Base-by-base conservation (phyloP, 208 protist genomes). In the Herpetomonas tarakana region DNA sequence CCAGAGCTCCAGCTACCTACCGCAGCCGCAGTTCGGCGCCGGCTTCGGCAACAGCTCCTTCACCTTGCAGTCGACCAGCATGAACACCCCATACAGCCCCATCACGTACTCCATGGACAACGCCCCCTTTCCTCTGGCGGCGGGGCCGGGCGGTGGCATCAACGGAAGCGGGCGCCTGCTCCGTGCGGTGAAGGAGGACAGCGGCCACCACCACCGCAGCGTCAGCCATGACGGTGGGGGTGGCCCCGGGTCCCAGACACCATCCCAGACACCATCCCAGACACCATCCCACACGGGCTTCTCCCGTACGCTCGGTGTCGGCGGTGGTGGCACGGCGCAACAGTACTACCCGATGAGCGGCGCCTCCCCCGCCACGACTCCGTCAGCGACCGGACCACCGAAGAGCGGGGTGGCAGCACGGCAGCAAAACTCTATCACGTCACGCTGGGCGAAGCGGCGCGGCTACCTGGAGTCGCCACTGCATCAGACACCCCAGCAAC, bases 101-200 rank as follows among this genome's bases (percentile, higher is more conserved):
- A 94, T 94, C 67, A 91, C 81, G 11, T 94, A 94, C 68, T 86
- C 87, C 11, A 71, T 91, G 57, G 83, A 93, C 61, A 63, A 69
- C 28, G 60, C 62, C 41, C 67, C 45, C 31, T 52, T 82, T 24
- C 53, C 79, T 0, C 47, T 51, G 7, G 30, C 71, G 4, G 52
- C 56, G 25, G 38, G 63, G 4, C 30, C 56, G 21, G 59, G 54
- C 53, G 41, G 41, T 26, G 49, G 58, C 21, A 35, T 52, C 45
- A 61, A 56, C 39, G 29, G 9, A 41, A 14, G 9, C 14, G 35
- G 35, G 35, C 35, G 35, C 9, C 35, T 41, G 35, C 35, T 41
- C 9, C 35, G 35, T 41, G 35, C 35, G 9, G 35, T 41, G 9
- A 6, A 41, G 35, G 35, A 41, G 9, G 35, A 41, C 9, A 14